Base-by-base conservation (phyloP, 768 basidiomycete species). In the Hygrocybe punicea region DNA sequence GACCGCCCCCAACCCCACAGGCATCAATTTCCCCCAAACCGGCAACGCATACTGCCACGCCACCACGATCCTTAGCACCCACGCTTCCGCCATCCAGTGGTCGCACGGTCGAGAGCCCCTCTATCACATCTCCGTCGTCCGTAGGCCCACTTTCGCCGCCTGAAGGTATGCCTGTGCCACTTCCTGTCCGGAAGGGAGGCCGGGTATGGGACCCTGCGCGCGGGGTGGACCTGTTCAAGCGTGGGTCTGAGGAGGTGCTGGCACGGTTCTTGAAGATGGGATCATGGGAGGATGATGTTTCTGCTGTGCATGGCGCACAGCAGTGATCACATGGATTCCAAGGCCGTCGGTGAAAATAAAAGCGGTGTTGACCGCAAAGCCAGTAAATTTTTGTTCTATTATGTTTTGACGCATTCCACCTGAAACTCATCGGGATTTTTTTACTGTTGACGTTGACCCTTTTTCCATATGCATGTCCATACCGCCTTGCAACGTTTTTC, bases 131-230 rank as follows among this genome's bases (percentile, higher is more conserved):
- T n/a, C 81, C 76, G 14, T 84, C 86, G 0, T 84, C 84, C 1
- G 63, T 75, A 23, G 80, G 82, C 2, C 81, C 85, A 1, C 44
- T 79, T 13, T 83, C 82, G 14, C 80, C 83, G 10, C 67, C 73
- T 23, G 81, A 81, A 44, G 71, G 69, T 7, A 69, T 70, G 21
- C 65, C 74, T 7, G 54, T 68, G 36, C 57, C 70, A 16, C 65
- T 73, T 9, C 69, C 77, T 2, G 51, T 67, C 36, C 70, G 74
- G 49, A 83, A 80, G 63, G 77, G 79, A 19, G 81, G 79, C 2
- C 81, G 91, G 19, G 86, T 89, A 4, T 96, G 89, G 85, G 92
- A 94, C 67, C 93, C 93, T 16, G 84, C 85, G 9, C 84, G 92
- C 19, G 87, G 86, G 44, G 85, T 94, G 2, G 93, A 95, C 58